Percentiles rank a stretch among this genome's conserved stretches.
Conservation (phyloP, 2,329 filamentous ascomycete genomes). For the Aureobasidium lini region DNA sequence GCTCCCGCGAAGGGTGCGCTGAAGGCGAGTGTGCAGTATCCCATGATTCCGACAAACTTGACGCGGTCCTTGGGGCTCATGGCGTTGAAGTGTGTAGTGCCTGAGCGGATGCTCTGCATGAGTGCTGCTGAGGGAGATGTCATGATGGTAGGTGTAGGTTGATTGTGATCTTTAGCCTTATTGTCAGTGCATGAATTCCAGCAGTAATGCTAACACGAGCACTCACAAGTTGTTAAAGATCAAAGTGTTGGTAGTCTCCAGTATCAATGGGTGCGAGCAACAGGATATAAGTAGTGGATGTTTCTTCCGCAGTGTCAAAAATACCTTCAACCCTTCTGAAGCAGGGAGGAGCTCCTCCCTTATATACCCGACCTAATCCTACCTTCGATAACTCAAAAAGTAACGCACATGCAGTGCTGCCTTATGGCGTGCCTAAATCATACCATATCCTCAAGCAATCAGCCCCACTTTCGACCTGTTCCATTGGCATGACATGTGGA, state of each 20-base stretch:
- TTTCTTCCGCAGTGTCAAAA: background rate
- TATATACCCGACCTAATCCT: background rate
- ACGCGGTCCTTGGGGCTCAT: constrained; percentile 20
- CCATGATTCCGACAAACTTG: constrained; percentile 22
- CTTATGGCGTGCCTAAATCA: constrained; percentile 1
- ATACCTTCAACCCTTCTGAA: background rate
- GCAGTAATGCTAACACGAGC: background rate
- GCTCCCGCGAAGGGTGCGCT: constrained; percentile 29
- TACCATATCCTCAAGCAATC: background rate
- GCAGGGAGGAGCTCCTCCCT: background rate
- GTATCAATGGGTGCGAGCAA: too few species aligned
- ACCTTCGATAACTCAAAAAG: background rate
- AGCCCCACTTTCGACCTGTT: background rate
- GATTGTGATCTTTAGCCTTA: background rate
- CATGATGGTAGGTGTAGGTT: background rate
- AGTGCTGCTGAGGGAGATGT: constrained; percentile 3
- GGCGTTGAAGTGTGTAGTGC: constrained; percentile 17
- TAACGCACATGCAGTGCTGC: background rate
- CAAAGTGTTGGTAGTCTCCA: too few species aligned
- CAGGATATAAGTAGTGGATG: background rate
- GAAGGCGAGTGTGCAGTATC: constrained; percentile 29
- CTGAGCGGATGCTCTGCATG: constrained; percentile 22
- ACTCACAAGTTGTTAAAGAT: background rate
- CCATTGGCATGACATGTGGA: background rate
- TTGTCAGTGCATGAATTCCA: background rate